phyloP scores from a whole-genome alignment of 208 protist species.

The Tritrichomonas foetus region DNA sequence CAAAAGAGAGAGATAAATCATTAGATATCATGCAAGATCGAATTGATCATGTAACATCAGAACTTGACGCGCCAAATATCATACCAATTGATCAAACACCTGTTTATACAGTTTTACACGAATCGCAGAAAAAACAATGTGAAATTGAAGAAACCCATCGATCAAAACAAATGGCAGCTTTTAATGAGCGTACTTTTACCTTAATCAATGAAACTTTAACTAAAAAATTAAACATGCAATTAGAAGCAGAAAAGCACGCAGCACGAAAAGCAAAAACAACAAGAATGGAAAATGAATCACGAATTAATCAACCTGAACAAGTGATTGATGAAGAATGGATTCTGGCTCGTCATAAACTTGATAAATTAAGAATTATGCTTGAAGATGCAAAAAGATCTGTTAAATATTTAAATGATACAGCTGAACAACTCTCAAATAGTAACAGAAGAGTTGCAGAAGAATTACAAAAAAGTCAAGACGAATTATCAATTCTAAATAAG shows the following conservation, averaged over 20 bases:
- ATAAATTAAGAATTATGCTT: neutral
- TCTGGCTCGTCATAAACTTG: neutral
- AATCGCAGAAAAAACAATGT: neutral
- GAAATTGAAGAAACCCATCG: neutral
- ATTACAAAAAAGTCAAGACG: neutral
- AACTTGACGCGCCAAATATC: neutral
- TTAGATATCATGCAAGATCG: neutral
- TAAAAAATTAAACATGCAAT: neutral
- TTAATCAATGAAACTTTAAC: neutral
- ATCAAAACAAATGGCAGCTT: neutral
- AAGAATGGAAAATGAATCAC: neutral
- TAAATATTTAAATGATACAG: conserved; percentile 28
- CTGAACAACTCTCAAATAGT: neutral
- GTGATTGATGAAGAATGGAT: conserved; percentile 36
- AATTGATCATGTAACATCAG: neutral
- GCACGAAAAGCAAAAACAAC: neutral
- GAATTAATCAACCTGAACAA: neutral
- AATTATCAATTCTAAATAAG: neutral
- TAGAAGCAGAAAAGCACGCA: neutral
- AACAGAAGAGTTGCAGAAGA: neutral
- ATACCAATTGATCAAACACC: neutral
- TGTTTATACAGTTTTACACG: neutral
- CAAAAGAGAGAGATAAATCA: conserved; percentile 8
- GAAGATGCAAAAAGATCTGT: conserved; percentile 24
- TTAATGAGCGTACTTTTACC: neutral